Evolutionary conservation across 176 grass and related monocot species (phyloP), one percentile per base, ranked within the genome.

Genomic region (Microstegium vimineum): DNA sequence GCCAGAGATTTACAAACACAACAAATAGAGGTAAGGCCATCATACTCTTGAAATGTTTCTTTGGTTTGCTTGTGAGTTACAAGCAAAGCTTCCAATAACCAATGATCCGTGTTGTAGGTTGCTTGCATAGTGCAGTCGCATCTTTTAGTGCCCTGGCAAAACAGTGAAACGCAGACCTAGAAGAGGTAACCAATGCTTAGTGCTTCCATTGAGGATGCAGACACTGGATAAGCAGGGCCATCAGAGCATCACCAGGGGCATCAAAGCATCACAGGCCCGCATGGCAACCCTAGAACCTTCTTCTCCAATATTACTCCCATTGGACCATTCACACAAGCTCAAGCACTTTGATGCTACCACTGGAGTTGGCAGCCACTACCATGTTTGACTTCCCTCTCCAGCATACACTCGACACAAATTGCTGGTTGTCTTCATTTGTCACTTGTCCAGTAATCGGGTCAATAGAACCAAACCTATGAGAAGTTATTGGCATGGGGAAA

Each of bases 401-500:
- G 70, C 93, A 95, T 60, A 99, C 91, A 56, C 91, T 96, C 5
- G 97, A 99, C 56, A 99, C 93, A 80, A 99, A 99, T 35, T 91
- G 97, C 9, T 90, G 84, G 60, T 83, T 91, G 74, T 94, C 89
- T 47, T 94, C 91, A 30, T 85, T 92, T 45, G 89, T 96, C 66
- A 94, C 97, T 92, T 92, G 91, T 67, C 87, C 97, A 2, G 97
- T 96, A 57, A 94, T 92, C 41, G 93, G 97, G 34, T 99, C 93
- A 5, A 96, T 83, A 5, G 87, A 94, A 46, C 97, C 97, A 57
- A 99, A 99, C 76, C 94, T 96, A 60, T 99, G 97, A 35, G 89
- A 92, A 69, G 91, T 90, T 77, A 99, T 94, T 78, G 97, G 97
- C 97, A 94, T 99, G 35, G 97, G 91, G 90, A 99, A 99, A 71